A percentile compares a stretch with the other conserved stretches of the same genome.
These are phyloP conservation scores for Claviceps quebecensis DNA, from an alignment of 2,329 filamentous ascomycete species.

Conservation along the genomic window DNA sequence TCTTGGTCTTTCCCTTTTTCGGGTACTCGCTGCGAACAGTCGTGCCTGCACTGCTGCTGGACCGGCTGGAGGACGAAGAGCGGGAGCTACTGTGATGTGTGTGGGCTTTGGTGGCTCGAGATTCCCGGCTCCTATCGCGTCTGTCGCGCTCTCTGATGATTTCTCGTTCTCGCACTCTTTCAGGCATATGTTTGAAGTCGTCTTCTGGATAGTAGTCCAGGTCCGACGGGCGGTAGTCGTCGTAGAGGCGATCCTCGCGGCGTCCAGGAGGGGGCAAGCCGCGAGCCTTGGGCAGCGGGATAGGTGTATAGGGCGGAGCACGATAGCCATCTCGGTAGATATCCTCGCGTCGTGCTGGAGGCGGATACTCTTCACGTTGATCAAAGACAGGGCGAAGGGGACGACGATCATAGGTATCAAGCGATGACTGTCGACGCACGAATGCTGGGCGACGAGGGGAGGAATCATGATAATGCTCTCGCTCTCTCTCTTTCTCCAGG, in stretches of 20 bases:
- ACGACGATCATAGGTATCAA: constrained; percentile 79
- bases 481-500: constrained; percentile 41
- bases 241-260: constrained; percentile 40
- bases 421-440: constrained; percentile 69
- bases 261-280: constrained; percentile 45
- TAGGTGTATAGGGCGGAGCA: constrained; percentile 40
- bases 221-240: constrained; percentile 55
- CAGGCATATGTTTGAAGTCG: constrained; percentile 49
- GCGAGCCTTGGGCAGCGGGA: constrained; percentile 53
- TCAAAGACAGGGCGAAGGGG: constrained; percentile 39
- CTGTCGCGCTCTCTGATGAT: constrained; percentile 35
- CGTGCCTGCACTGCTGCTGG: constrained; percentile 33
- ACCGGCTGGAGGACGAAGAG: constrained; percentile 31
- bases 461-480: constrained; percentile 28
- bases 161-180: constrained; percentile 48
- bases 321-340: constrained; percentile 33
- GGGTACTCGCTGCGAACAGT: constrained; percentile 51
- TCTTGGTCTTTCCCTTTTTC: constrained; percentile 78
- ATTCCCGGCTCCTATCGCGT: constrained; percentile 26
- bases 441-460: constrained; percentile 51
- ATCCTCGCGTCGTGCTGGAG: constrained; percentile 37
- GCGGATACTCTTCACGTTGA: constrained; percentile 45
- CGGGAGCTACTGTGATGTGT: constrained; percentile 28
- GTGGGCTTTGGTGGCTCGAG: constrained; percentile 24
- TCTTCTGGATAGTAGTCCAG: constrained; percentile 58